Evolutionary conservation across 805 yeast species (phyloP), one percentile per base, ranked within the genome.

Genomic region (Pichia kluyveri): DNA sequence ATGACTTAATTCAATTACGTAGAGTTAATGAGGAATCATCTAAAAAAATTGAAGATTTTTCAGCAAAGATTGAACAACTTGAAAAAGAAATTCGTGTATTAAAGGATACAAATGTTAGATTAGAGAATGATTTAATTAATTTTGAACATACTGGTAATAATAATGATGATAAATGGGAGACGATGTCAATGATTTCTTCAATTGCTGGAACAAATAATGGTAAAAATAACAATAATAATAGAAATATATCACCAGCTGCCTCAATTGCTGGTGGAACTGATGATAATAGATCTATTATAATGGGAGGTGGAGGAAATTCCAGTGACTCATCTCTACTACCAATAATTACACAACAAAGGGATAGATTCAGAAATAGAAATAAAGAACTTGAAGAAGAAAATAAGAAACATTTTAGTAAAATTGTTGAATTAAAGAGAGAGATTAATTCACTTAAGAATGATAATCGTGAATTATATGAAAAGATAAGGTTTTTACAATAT

Each of bases 311-410:
- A n/a, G 41, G 42, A 6, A 37, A 40, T 26, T 32, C 32, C 12
- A 42, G 30, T 8, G 17, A 19, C 8, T 26, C 38, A 8, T 59
- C 71, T 5, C 78, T 90, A 30, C 65, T 91, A 44, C 95, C 95
- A 1, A 88, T 91, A 46, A 79, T 93, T 30, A 89, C 96, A 14
- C 90, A 91, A 60, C 99, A 91, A 68, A 80, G 99, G 62, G 99
- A 91, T 64, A 72, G 99, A 53, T 89, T 90, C 71, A 80, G 95
- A 57, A 75, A 78, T n/a, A 75, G 88, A 47, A 87, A 84, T 58
- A 77, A 76, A 49, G 96, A 87, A 60, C 72, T 93, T 47, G 98
- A 91, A 62, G 84, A 84, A 48, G 95, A 88, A 57, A 58, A 82
- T 38, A 80, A 85, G 61, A 77, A 76, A 54, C 79, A 76, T 52